Base-by-base conservation (phyloP, 495 filamentous ascomycete genomes). In the Penicillium robsamsonii region DNA sequence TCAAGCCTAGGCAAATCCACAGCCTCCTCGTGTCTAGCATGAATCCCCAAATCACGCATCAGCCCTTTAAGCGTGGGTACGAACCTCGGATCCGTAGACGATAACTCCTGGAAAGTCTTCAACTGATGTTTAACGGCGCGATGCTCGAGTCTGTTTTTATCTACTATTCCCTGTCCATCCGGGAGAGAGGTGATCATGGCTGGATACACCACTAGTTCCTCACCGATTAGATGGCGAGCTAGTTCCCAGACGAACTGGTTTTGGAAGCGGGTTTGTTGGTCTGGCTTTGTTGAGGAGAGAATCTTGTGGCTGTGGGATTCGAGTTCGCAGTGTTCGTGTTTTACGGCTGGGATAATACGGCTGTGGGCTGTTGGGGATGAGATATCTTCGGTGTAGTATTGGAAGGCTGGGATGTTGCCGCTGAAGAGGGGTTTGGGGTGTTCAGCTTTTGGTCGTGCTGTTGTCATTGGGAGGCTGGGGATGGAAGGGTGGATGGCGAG, bases 221-320 rank as follows among this genome's bases (percentile, higher is more conserved):
- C 84, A 50, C 74, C 82, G 60, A 89, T 73, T 0, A 80, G 79
- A 62, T 88, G 82, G 9, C 86, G 80, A 11, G 88, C 83, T 4
- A 91, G 71, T 60, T 86, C 84, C 88, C 87, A 91, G 30, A 83
- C 82, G 54, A 90, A 86, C 46, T 81, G 79, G 53, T 90, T 90
- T 66, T 83, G 80, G 69, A 72, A 89, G 15, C 76, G 69, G 1
- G 62, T 69, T 31, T 80, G 75, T 15, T 79, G 71, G 45, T 81
- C 78, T 20, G 68, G 56, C 37, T 81, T 73, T 3, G 61, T 68
- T 10, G 81, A 62, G 43, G 67, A 64, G 53, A 83, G 58, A 55
- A 89, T 83, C 8, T 83, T 76, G 46, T 81, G 68, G 64, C 85
- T 83, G 65, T 79, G 83, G 1, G 68, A 47, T 58, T 88, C 76